phyloP scores from a whole-genome alignment of 2,329 filamentous ascomycete genomes.

The Xylaria sp. region DNA sequence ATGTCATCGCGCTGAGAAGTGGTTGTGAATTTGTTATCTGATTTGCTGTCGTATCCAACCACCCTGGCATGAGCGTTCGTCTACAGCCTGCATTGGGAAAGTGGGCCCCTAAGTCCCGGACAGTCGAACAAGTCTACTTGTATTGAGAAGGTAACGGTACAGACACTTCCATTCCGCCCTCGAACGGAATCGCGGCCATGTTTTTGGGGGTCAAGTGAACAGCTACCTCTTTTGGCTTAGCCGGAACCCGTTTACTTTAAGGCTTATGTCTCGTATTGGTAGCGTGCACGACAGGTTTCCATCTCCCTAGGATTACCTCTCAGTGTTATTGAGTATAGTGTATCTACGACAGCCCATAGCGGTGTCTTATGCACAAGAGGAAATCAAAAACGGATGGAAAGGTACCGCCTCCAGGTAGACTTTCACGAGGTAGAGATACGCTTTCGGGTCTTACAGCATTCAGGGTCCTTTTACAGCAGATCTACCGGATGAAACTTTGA shows the following conservation, averaged over 20 bases:
- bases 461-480: slow-evolving; percentile 22
- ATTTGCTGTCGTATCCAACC: slow-evolving; percentile 18
- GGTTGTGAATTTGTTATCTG: slow-evolving; percentile 8
- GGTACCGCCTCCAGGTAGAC: too few species aligned
- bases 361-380: neutral
- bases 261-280: neutral
- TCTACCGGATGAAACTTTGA: slow-evolving; percentile 22
- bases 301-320: too few species aligned
- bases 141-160: slow-evolving; percentile 2
- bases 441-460: slow-evolving; percentile 23
- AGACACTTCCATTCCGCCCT: neutral
- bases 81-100: neutral
- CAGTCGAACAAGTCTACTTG: neutral
- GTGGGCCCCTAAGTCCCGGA: slow-evolving; percentile 7
- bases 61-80: slow-evolving; percentile 18
- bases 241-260: neutral
- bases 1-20: slow-evolving; percentile 19
- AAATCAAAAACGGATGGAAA: too few species aligned
- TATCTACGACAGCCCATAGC: neutral
- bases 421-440: too few species aligned
- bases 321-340: neutral
- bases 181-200: neutral
- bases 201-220: neutral
- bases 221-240: neutral
- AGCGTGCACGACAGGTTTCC: neutral